Evolutionary conservation across 306 rosid species (phyloP), one percentile per base, ranked within the genome.

Genomic region (Lathyrus oleraceus): DNA sequence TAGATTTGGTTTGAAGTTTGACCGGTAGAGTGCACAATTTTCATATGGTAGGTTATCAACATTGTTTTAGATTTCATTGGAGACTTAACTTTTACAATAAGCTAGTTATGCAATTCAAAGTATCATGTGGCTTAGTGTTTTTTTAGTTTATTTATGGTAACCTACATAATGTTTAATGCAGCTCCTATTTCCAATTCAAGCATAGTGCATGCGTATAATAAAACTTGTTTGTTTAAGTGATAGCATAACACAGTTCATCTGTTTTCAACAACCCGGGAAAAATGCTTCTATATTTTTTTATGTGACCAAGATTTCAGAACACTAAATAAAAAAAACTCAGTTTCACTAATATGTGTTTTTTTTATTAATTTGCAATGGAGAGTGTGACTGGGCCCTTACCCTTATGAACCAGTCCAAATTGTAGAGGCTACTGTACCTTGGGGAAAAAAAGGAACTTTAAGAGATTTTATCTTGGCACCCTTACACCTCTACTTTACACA

Each of bases 1-100:
- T 60, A 38, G 43, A 74, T 87, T 86, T 88, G 98, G 96, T 88
- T 74, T 88, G 93, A 85, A 96, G 96, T 88, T 74, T 90, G 93
- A 85, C 96, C 39, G 3, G 2, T 73, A 10, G 60, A 59, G 15
- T 62, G 58, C 8, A 28, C 43, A 19, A 49, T 63, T 82, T 86
- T 74, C 75, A 64, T 40, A 69, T 10, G 88, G 89, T 93, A 60
- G 98, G 80, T 87, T 75, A 93, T 83, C 96, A 85, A 72, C 67
- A 81, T 47, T 76, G 13, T 47, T 70, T 70, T 60, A 42, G 64
- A 74, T 65, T 82, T 85, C 83, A 39, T 62, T 71, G 47, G 47
- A 78, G 76, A 48, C 53, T 27, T 82, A 9, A 73, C 80, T 67
- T 69, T 4, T 66, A 61, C 43, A 66, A 49, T 25, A 67, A 67